Percentiles rank a stretch among this genome's conserved stretches.
These are phyloP conservation scores for Metschnikowia reukaufii DNA, from an alignment of 805 yeast species.

Conservation along the genomic window DNA sequence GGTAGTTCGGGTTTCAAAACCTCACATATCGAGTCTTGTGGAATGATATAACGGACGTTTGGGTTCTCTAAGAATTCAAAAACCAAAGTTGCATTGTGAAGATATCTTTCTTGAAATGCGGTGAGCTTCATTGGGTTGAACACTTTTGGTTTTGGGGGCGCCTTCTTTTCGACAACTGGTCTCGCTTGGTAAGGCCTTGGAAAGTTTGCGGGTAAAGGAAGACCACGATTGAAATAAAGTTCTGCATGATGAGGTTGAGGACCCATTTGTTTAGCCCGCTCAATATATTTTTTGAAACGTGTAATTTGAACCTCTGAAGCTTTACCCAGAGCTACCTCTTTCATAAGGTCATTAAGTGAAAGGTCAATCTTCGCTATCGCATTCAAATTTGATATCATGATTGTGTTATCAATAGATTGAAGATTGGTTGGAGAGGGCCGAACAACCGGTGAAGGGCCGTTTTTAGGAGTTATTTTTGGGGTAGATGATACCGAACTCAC, in stretches of 20 bases:
- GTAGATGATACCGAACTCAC: neutral
- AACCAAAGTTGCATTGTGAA: slow-evolving; percentile 67
- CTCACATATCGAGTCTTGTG: slow-evolving; percentile 77
- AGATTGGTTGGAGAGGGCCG: slow-evolving; percentile 31
- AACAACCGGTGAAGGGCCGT: slow-evolving; percentile 1
- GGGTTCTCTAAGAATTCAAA: slow-evolving; percentile 85
- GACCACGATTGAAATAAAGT: slow-evolving; percentile 21
- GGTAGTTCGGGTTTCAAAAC: slow-evolving; percentile 29
- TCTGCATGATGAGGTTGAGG: slow-evolving; percentile 45
- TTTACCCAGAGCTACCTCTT: slow-evolving; percentile 78
- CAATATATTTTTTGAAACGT: slow-evolving; percentile 78
- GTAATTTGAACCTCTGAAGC: slow-evolving; percentile 72
- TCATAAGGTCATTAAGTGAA: slow-evolving; percentile 70
- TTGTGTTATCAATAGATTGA: slow-evolving; percentile 64
- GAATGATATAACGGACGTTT: slow-evolving; percentile 68
- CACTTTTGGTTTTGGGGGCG: slow-evolving; percentile 18
- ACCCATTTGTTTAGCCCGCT: slow-evolving; percentile 76
- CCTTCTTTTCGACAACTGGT: slow-evolving; percentile 17
- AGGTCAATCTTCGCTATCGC: slow-evolving; percentile 75
- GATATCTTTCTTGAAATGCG: slow-evolving; percentile 73
- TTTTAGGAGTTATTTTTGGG: neutral
- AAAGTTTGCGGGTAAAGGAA: slow-evolving; percentile 21
- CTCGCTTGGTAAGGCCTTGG: slow-evolving; percentile 18
- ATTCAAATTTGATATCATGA: slow-evolving; percentile 83
- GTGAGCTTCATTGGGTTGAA: slow-evolving; percentile 60